These are phyloP conservation scores for Coniochaeta ligniaria DNA, from an alignment of 2,329 filamentous ascomycete genomes.

Conservation along the genomic window DNA sequence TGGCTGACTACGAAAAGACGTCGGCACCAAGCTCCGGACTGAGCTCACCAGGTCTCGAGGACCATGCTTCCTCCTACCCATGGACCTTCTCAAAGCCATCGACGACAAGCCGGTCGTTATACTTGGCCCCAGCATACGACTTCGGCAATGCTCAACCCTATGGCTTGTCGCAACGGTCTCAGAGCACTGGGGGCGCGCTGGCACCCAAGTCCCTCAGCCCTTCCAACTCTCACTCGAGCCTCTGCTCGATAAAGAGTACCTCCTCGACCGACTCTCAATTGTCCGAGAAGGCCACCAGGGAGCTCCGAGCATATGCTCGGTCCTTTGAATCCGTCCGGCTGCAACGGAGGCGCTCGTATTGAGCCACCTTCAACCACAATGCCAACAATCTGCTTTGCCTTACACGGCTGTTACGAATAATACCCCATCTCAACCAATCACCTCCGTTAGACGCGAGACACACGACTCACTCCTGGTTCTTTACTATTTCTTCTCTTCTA, in stretches of 20 bases:
- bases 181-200: constrained; percentile 28
- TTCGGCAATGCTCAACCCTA: constrained; percentile 59
- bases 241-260: constrained; percentile 69
- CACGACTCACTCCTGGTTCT: constrained; percentile 1
- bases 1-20: constrained; percentile 77
- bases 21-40: constrained; percentile 47
- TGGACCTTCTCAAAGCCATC: constrained; percentile 31
- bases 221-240: constrained; percentile 77
- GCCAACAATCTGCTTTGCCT: neutral
- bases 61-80: constrained; percentile 35
- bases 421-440: neutral
- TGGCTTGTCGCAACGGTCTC: constrained; percentile 33
- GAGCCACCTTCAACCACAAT: constrained; percentile 13
- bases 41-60: constrained; percentile 46
- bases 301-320: constrained; percentile 78
- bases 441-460: neutral
- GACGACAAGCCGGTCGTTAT: constrained; percentile 43
- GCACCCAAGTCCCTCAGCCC: constrained; percentile 41
- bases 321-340: constrained; percentile 77
- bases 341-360: constrained; percentile 51
- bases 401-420: neutral
- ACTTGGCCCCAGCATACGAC: constrained; percentile 69
- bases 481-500: neutral
- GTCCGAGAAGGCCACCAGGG: constrained; percentile 69
- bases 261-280: constrained; percentile 52